Evolutionary conservation across 306 rosid species (phyloP).

Genomic region (Delonix regia): DNA sequence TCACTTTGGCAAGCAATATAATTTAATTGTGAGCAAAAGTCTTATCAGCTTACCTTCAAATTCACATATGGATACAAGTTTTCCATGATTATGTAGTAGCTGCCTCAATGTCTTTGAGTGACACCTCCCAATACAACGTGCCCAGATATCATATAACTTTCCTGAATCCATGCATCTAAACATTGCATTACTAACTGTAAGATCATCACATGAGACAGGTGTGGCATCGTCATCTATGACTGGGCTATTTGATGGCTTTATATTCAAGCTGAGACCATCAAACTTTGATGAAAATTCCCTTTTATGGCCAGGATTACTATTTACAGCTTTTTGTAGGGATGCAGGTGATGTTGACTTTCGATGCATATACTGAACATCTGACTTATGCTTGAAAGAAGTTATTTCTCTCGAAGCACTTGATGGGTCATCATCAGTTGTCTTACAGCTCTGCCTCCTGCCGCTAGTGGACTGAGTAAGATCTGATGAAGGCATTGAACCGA

Average conservation of each 20-base stretch:
- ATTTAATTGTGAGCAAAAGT: conserved; percentile 23
- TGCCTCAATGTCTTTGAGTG: conserved; percentile 96
- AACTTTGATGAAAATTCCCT: conserved; percentile 52
- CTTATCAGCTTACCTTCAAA: conserved; percentile 68
- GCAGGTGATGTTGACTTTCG: conserved; percentile 58
- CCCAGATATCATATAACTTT: conserved; percentile 79
- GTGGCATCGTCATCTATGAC: conserved; percentile 56
- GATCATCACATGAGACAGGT: conserved; percentile 59
- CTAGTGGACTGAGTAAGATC: conserved; percentile 74
- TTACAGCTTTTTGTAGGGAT: conserved; percentile 54
- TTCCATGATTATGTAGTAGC: conserved; percentile 80
- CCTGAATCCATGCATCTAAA: conserved; percentile 68
- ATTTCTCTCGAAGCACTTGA: conserved; percentile 81
- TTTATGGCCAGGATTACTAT: conserved; percentile 50
- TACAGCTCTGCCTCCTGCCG: conserved; percentile 89
- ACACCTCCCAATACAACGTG: conserved; percentile 78
- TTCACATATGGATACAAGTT: conserved; percentile 91
- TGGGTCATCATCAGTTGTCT: conserved; percentile 79
- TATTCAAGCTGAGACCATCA: conserved; percentile 53
- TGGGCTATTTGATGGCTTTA: conserved; percentile 59
- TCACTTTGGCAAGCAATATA: conserved; percentile 18
- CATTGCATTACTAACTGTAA: conserved; percentile 52
- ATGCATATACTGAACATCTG: conserved; percentile 60
- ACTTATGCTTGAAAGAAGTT: conserved; percentile 54
- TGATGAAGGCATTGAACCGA: conserved; percentile 83